Conservation (phyloP, 1,139 yeast genomes). For the Petasospora fabianii region DNA sequence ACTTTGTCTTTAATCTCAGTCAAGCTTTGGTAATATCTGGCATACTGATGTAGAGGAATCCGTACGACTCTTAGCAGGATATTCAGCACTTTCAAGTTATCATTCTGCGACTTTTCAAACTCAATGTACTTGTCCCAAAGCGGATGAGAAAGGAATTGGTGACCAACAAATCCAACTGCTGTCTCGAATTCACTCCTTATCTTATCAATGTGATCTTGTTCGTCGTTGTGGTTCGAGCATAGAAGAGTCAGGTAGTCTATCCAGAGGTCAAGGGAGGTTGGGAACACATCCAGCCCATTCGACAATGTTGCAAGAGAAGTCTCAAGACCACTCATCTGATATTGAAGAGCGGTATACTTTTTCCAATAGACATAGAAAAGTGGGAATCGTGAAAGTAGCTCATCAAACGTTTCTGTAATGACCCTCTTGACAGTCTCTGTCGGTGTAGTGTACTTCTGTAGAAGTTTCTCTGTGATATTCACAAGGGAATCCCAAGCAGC, state of each 20-base stretch:
- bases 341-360: conserved; percentile 49
- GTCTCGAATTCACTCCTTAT: conserved; percentile 39
- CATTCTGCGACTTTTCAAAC: conserved; percentile 36
- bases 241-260: conserved; percentile 54
- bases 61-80: conserved; percentile 42
- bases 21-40: conserved; percentile 56
- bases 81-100: conserved; percentile 30
- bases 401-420: conserved; percentile 34
- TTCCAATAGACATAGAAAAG: conserved; percentile 60
- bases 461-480: conserved; percentile 28
- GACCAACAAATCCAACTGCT: conserved; percentile 45
- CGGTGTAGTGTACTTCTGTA: conserved; percentile 33
- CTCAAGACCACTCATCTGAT: conserved; percentile 50
- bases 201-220: conserved; percentile 28
- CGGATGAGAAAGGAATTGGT: conserved; percentile 56
- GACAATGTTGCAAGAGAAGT: conserved; percentile 45
- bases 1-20: conserved; percentile 35
- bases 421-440: conserved; percentile 29
- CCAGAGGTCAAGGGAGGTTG: conserved; percentile 65
- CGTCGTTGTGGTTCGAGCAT: conserved; percentile 33
- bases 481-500: conserved; percentile 24
- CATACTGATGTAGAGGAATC: conserved; percentile 68
- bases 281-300: conserved; percentile 47
- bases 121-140: conserved; percentile 64
- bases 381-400: conserved; percentile 50